Conservation (phyloP, 176 grass and related monocot species). For the Urochloa ruziziensis region DNA sequence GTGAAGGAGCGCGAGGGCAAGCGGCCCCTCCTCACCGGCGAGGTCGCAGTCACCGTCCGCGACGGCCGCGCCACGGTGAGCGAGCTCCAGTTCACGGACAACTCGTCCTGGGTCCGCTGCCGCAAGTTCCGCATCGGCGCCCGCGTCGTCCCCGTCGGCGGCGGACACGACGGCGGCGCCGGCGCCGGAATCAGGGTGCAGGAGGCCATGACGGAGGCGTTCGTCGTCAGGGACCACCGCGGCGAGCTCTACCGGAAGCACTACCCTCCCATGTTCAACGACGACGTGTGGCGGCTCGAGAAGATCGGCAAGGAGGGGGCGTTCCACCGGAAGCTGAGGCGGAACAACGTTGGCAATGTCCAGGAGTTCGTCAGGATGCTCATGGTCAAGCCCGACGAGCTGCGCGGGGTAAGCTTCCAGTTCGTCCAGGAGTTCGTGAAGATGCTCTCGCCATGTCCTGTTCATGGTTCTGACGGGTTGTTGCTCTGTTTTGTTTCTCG, state of each 20-base stretch:
- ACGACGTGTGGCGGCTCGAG: slow-evolving; percentile 88
- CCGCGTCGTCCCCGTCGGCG: too few species aligned
- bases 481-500: neutral
- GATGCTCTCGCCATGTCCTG: neutral
- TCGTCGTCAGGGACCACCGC: slow-evolving; percentile 77
- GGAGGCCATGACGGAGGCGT: slow-evolving; percentile 75
- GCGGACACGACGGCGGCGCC: too few species aligned
- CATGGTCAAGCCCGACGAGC: slow-evolving; percentile 12
- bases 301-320: slow-evolving; percentile 76
- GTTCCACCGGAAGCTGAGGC: slow-evolving; percentile 61
- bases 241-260: slow-evolving; percentile 92
- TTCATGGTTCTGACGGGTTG: neutral
- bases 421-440: too few species aligned
- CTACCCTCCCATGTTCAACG: slow-evolving; percentile 61
- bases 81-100: slow-evolving; percentile 91
- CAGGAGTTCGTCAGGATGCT: slow-evolving; percentile 66
- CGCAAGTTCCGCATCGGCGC: slow-evolving; percentile 78
- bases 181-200: too few species aligned
- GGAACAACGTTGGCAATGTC: slow-evolving; percentile 27
- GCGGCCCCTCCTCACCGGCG: slow-evolving; percentile 78
- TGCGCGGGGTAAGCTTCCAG: slow-evolving; percentile 43
- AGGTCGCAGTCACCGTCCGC: slow-evolving; percentile 49
- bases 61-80: slow-evolving; percentile 42
- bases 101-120: slow-evolving; percentile 81
- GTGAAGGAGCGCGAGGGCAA: slow-evolving; percentile 72